Evolutionary conservation across 2,329 filamentous ascomycete genomes (phyloP), one percentile per base, ranked within the genome.

Genomic region (Cladosporium oxysporum): DNA sequence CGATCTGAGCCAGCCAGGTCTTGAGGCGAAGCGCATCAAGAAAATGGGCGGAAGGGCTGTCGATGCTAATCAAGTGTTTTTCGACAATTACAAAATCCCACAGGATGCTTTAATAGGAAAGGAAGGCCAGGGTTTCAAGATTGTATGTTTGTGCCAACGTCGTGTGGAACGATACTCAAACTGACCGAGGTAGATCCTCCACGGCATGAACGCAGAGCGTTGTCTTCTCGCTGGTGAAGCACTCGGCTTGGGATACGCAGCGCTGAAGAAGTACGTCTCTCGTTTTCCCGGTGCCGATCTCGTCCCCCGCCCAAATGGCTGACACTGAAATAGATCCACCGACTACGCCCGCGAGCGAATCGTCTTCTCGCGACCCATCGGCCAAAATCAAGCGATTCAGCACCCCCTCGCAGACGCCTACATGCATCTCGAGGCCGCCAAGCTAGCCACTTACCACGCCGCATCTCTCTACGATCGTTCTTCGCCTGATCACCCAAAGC

Each of bases 61-160:
- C 1, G 91, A 95, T 72, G 91, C 91, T 0, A 96, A 96, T 70
- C 91, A 95, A 74, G 89, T 96, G 1, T 96, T 96, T 77, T 95
- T 96, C 75, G 91, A 95, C 76, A 86, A 89, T 70, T 96, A 93
- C 76, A 76, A 78, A 4, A 86, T 95, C 16, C 86, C 89, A 0
- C 83, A 83, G 0, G 82, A 87, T 49, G 82, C 87, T 0, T 79
- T 94, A 0, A 86, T 96, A 50, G 92, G 92, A 0, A 75, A 85
- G 35, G 90, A 95, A 75, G 88, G 88, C 5, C 83, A 91, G 66
- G 92, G 92, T 0, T 96, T 96, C 82, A 89, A 88, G 72, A 90
- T 92, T 64, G 86, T 81, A 66, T 31, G 71, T 66, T 21, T 3
- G 23, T 33, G 7, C 3, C 7, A 16, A 53, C 14, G 50, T 12